Evolutionary conservation across 345 rosid genomes (phyloP), one percentile per base, ranked within the genome.

Genomic region (Physaria fendleri): DNA sequence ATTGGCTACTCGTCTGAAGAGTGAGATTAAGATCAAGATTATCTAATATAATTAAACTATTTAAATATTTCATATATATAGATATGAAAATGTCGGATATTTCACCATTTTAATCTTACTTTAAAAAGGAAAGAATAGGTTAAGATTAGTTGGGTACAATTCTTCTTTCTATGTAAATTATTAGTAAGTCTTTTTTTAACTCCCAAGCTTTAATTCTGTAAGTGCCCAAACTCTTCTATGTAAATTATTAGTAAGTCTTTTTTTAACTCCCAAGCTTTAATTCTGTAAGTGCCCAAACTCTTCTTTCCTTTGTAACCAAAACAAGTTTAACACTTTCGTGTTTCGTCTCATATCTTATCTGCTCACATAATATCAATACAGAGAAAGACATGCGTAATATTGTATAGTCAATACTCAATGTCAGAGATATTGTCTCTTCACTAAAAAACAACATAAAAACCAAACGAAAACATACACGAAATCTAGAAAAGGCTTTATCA

Each of bases 1-100:
- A 80, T 79, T 57, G 82, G 78, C 53, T 81, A 82, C 68, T 42
- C 87, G 2, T 50, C 67, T 28, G 48, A 62, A 40, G 59, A 56
- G 49, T 48, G 64, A 70, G 63, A 69, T 49, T 15, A 56, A 55
- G 52, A 62, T 47, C 25, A 62, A 46, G 43, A 47, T 53, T 22
- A 38, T 51, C 42, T 54, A 25, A 25, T 53, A 54, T 61, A 44
- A n/a, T n/a, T n/a, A n/a, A 35, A 11, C 43, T 62, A 42, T 37
- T 5, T 34, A 15, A 52, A 10, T 60, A 61, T 61, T 10, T 17
- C 24, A 54, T 69, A 11, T n/a, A 25, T 61, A 52, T 62, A 40
- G 11, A 38, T 56, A 47, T 48, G 32, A 39, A 61, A 46, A 40
- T 63, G 46, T 48, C n/a, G 64, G 46, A 43, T 23, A 49, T 1